A percentile compares a stretch with the other conserved stretches of the same genome.
Conservation (phyloP, 805 yeast genomes). For the Torulaspora delbrueckii region DNA sequence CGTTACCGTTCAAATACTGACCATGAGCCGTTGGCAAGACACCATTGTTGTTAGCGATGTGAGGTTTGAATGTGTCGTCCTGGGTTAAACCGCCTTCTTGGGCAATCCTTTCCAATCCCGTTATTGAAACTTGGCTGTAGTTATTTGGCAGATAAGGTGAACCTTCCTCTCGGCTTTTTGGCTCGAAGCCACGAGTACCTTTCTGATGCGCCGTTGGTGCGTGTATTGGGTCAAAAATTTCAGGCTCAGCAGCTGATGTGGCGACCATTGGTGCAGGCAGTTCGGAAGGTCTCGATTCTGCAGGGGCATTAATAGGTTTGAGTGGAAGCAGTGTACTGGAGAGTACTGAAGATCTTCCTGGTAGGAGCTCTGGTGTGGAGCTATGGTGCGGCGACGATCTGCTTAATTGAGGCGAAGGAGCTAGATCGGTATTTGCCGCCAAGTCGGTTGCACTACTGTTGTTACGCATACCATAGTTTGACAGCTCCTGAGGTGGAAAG, state of each 20-base stretch:
- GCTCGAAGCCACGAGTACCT: too few species aligned
- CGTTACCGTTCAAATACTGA: background rate
- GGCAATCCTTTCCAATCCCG: background rate
- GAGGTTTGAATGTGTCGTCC: background rate
- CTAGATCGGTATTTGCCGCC: background rate
- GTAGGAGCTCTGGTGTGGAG: slow-evolving; percentile 16
- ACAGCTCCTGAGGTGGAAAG: background rate
- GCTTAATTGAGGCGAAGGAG: slow-evolving; percentile 2
- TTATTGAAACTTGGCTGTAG: background rate
- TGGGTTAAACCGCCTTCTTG: background rate
- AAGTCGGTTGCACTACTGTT: background rate
- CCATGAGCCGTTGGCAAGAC: background rate
- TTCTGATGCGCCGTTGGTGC: too few species aligned
- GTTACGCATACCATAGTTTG: background rate
- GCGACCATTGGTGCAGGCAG: background rate
- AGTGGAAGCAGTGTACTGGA: slow-evolving; percentile 27
- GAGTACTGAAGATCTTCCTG: slow-evolving; percentile 14
- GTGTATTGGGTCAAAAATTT: too few species aligned
- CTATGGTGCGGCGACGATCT: slow-evolving; percentile 7
- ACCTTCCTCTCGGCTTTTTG: background rate
- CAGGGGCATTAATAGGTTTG: slow-evolving; percentile 2
- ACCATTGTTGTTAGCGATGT: background rate
- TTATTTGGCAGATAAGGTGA: background rate
- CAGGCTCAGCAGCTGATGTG: background rate
- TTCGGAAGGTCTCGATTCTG: background rate